Conservation (phyloP, 192 early-diverging fungal genomes). For the Backusella mclennaniae region DNA sequence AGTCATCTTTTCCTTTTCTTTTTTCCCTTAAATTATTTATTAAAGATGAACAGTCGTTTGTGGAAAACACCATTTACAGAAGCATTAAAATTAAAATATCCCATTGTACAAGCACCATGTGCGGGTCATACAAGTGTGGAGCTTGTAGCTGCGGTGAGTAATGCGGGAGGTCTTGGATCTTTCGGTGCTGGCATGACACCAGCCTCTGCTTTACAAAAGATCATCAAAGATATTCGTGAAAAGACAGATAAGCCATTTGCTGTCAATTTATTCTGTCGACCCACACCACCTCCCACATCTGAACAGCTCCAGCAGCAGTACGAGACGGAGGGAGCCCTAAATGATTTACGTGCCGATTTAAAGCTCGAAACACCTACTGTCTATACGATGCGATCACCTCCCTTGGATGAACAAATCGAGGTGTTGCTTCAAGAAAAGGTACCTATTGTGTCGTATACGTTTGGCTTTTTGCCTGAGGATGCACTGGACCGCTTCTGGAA, state of each 20-base stretch:
- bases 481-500: constrained; percentile 6
- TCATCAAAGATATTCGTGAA: constrained; percentile 21
- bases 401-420: constrained; percentile 21
- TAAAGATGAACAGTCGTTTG: constrained; percentile 9
- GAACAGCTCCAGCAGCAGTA: constrained; percentile 20
- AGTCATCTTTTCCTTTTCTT: neutral
- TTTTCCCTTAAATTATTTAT: neutral
- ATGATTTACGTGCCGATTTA: constrained; percentile 17
- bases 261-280: constrained; percentile 31
- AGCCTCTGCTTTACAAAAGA: constrained; percentile 3
- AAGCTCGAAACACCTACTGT: neutral
- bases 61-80: constrained; percentile 16
- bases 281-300: constrained; percentile 7
- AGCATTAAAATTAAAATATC: constrained; percentile 21
- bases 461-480: constrained; percentile 27
- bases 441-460: constrained; percentile 28
- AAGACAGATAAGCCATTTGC: constrained; percentile 29
- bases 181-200: constrained; percentile 18
- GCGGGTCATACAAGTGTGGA: constrained; percentile 18
- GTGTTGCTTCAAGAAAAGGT: constrained; percentile 28
- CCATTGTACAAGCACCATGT: constrained; percentile 28
- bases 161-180: constrained; percentile 30
- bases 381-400: constrained; percentile 20
- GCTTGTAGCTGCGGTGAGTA: constrained; percentile 23
- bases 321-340: constrained; percentile 4